phyloP scores from a whole-genome alignment of 768 basidiomycete genomes.

The Collybia nuda region DNA sequence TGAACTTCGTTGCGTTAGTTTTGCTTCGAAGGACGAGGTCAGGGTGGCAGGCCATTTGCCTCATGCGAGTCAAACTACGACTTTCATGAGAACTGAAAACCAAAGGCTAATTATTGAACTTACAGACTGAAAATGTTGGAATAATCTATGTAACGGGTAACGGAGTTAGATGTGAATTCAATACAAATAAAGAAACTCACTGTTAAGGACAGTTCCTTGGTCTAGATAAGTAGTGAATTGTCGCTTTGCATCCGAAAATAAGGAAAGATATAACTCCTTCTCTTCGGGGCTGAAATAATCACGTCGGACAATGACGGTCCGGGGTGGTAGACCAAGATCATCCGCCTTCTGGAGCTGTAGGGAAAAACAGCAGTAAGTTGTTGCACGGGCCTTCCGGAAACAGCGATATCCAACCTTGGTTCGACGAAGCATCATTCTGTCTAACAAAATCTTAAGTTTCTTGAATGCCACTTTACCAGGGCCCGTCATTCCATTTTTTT shows the following conservation, averaged over 20 bases:
- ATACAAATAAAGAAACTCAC: constrained; percentile 34
- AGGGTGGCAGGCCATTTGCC: constrained; percentile 94
- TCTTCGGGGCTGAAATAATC: constrained; percentile 97
- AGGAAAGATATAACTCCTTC: constrained; percentile 88
- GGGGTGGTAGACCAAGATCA: constrained; percentile 92
- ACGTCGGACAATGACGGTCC: constrained; percentile 82
- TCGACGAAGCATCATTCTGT: constrained; percentile 93
- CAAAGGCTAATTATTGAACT: constrained; percentile 17
- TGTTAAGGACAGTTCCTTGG: constrained; percentile 89
- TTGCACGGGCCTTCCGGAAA: not conserved
- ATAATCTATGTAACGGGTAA: constrained; percentile 53
- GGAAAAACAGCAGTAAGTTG: not conserved
- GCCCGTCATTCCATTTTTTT: constrained; percentile 82
- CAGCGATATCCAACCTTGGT: constrained; percentile 59
- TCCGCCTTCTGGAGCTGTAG: constrained; percentile 88
- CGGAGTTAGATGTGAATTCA: constrained; percentile 2
- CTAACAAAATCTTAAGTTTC: constrained; percentile 86
- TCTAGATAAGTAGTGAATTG: constrained; percentile 90
- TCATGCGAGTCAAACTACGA: constrained; percentile 86
- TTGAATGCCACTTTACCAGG: constrained; percentile 85
- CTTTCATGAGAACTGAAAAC: constrained; percentile 7
- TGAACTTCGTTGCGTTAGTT: constrained; percentile 66
- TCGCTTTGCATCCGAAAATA: constrained; percentile 92
- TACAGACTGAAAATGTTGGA: constrained; percentile 86
- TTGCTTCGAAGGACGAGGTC: constrained; percentile 91